Evolutionary conservation across 2,329 filamentous ascomycete genomes (phyloP), one percentile per base, ranked within the genome.

Genomic region (Apiospora pterosperma): DNA sequence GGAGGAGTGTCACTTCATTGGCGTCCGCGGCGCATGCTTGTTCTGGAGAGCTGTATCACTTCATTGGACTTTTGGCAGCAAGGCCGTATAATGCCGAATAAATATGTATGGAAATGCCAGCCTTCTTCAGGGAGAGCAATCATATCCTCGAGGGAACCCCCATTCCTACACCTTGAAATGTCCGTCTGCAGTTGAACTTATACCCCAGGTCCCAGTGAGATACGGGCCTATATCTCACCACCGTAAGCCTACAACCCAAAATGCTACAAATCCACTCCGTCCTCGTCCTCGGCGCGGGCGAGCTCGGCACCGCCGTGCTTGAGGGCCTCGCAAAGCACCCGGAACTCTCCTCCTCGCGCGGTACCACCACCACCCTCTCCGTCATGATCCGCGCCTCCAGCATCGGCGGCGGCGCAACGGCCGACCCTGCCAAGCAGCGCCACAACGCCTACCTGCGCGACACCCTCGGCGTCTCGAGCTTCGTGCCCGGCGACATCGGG

Each of bases 241-340:
- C 23, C 8, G 0, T 10, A 42, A 21, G 4, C 19, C 8, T 10
- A 10, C 4, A 23, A 42, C 4, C 8, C 21, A 12, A 10, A 31
- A 19, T 28, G 7, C 7, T 16, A n/a, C n/a, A n/a, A 8, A 31
- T 28, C 25, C n/a, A 34, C 16, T 73, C 75, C 14, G 71, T 90
- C 64, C 85, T 91, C 61, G 79, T 91, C 61, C 77, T 92, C 65
- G 88, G 89, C 62, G 85, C 86, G n/a, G 89, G 88, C 65, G 88
- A 91, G 76, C 83, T 91, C 16, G 89, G 88, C 60, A 76, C 79
- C 5, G 80, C 84, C 19, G 78, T 91, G 64, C 76, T 90, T 19
- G 73, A 80, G 36, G 78, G 81, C 12, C 80, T 91, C 8, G 72
- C 78, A 16, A 60, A 68, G 0, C 84, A 89, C 67, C 79, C 83